Evolutionary conservation across 164 flowering plant genomes (phyloP).

Genomic region (Umbilicus rupestris): DNA sequence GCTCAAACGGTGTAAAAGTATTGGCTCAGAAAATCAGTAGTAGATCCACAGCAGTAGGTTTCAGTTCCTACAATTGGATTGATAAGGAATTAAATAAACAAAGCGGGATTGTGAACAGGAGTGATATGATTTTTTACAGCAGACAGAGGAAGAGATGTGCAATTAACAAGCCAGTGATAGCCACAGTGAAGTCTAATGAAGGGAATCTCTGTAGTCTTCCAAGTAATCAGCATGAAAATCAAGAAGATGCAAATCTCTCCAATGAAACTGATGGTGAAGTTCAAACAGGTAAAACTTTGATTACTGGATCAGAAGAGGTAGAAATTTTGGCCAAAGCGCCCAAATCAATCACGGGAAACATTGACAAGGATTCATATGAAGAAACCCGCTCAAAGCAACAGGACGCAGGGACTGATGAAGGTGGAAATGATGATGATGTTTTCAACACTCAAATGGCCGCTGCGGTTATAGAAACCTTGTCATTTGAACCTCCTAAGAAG

Average conservation of each 20-base stretch:
- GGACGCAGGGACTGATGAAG: constrained; percentile 14
- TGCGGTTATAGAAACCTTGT: constrained; percentile 82
- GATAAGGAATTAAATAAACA: constrained; percentile 49
- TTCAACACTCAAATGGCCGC: constrained; percentile 89
- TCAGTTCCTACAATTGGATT: constrained; percentile 55
- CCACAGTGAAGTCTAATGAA: background rate
- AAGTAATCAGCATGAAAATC: background rate
- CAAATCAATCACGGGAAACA: constrained; percentile 15
- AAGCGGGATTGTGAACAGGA: constrained; percentile 29
- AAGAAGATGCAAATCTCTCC: background rate
- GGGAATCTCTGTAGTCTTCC: background rate
- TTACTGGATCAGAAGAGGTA: background rate
- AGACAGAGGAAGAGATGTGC: constrained; percentile 15
- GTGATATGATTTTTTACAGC: background rate
- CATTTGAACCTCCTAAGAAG: constrained; percentile 20
- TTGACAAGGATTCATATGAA: constrained; percentile 21
- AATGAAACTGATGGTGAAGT: background rate
- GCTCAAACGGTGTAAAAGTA: constrained; percentile 40
- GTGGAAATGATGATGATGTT: constrained; percentile 39
- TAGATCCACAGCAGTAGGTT: constrained; percentile 17
- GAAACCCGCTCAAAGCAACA: constrained; percentile 18
- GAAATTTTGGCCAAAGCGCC: background rate
- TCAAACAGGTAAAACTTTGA: background rate
- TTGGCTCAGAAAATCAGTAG: constrained; percentile 36
- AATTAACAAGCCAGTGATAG: constrained; percentile 10